Conservation (phyloP, 192 early-diverging fungal genomes). For the Coemansia sp. region DNA sequence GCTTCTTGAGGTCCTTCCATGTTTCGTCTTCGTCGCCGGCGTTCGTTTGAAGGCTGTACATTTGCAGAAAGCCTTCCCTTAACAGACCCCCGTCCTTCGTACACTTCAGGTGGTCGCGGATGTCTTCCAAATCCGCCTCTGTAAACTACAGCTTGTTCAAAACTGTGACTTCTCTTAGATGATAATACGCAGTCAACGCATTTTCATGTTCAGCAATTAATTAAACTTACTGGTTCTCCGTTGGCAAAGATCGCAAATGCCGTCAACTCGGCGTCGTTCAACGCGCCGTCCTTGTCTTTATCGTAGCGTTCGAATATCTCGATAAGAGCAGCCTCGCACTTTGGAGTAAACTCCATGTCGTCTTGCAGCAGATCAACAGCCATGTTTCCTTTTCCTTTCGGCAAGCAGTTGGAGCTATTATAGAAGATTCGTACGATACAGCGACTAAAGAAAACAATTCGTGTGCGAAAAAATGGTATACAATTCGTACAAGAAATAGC, state of each 20-base stretch:
- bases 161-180: background rate
- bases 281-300: conserved; percentile 57
- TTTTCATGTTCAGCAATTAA: too few relatives aligned
- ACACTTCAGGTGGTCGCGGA: conserved; percentile 65
- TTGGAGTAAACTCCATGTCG: conserved; percentile 54
- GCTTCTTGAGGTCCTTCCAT: conserved; percentile 71
- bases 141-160: conserved; percentile 23
- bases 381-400: conserved; percentile 15
- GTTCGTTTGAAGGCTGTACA: conserved; percentile 73
- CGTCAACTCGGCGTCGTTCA: conserved; percentile 57
- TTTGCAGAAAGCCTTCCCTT: conserved; percentile 72
- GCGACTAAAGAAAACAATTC: too few relatives aligned
- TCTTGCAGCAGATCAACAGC: conserved; percentile 43
- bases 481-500: background rate
- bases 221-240: conserved; percentile 52
- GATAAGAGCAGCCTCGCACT: conserved; percentile 52
- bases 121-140: conserved; percentile 56
- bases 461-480: background rate
- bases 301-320: conserved; percentile 69
- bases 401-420: background rate
- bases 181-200: background rate
- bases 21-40: conserved; percentile 70
- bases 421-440: background rate
- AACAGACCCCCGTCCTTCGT: conserved; percentile 62
- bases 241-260: conserved; percentile 61